Conservation (phyloP, 495 filamentous ascomycete species). For the Aspergillus heteromorphus region DNA sequence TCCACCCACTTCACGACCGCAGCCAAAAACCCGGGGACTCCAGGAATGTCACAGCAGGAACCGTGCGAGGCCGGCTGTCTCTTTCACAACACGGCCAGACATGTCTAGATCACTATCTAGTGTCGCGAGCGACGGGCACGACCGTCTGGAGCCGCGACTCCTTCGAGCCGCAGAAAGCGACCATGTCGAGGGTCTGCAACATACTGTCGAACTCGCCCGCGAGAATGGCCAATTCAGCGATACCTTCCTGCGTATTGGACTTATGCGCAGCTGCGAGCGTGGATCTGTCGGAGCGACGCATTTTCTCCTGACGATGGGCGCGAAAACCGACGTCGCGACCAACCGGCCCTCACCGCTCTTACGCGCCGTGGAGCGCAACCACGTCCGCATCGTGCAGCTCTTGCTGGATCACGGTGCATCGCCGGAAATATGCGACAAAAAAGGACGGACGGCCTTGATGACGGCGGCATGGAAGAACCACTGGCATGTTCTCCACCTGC, state of each 20-base stretch:
- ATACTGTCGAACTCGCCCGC: conserved; percentile 35
- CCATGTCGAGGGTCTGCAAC: conserved; percentile 29
- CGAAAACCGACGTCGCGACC: conserved; percentile 32
- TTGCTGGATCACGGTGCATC: conserved; percentile 41
- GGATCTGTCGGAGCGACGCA: conserved; percentile 37
- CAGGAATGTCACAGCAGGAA: neutral
- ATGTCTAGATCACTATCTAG: conserved; percentile 38
- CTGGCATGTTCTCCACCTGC: conserved; percentile 42
- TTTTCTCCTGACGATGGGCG: conserved; percentile 42
- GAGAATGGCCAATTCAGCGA: conserved; percentile 42
- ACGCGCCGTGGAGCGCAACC: conserved; percentile 46
- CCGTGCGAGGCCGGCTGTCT: neutral
- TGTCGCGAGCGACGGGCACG: conserved; percentile 36
- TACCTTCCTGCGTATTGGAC: conserved; percentile 45
- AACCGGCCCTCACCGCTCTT: conserved; percentile 43
- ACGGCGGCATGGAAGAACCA: conserved; percentile 54
- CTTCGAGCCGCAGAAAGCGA: conserved; percentile 46
- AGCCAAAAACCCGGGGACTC: neutral
- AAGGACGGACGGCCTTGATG: conserved; percentile 53
- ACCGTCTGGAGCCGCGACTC: conserved; percentile 49
- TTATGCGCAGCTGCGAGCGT: conserved; percentile 48
- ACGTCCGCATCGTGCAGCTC: conserved; percentile 40
- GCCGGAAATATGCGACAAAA: conserved; percentile 37
- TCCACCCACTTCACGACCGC: neutral
- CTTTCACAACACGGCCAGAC: neutral